phyloP scores from a whole-genome alignment of 805 yeast genomes.

The Middelhovenomyces tepae region DNA sequence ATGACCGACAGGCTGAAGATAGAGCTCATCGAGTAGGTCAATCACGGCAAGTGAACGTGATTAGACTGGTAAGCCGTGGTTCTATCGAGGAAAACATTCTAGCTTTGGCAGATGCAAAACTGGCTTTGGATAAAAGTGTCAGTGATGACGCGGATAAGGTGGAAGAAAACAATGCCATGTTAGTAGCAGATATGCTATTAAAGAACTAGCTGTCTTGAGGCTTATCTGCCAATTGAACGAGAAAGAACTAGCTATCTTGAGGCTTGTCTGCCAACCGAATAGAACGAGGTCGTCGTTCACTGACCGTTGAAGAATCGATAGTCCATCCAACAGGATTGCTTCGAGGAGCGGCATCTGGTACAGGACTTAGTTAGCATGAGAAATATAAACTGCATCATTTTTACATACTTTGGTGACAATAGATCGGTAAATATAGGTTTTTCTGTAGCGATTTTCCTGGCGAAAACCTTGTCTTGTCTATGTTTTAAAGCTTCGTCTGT shows the following conservation, averaged over 20 bases:
- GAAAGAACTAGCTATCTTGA: too few species aligned
- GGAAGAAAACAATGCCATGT: slow-evolving; percentile 26
- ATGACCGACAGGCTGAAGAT: slow-evolving; percentile 97
- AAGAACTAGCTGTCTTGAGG: too few species aligned
- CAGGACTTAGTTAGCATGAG: slow-evolving; percentile 15
- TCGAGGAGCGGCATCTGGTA: slow-evolving; percentile 23
- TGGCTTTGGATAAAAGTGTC: slow-evolving; percentile 63
- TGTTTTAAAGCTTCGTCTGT: slow-evolving; percentile 8
- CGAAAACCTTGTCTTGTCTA: slow-evolving; percentile 8
- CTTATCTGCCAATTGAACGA: background rate
- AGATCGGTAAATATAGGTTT: slow-evolving; percentile 1
- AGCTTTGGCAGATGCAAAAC: slow-evolving; percentile 78
- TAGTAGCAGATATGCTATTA: slow-evolving; percentile 30
- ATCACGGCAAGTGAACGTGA: slow-evolving; percentile 70
- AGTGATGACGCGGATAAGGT: slow-evolving; percentile 28
- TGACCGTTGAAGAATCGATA: slow-evolving; percentile 17
- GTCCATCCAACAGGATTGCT: slow-evolving; percentile 18
- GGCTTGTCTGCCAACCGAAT: too few species aligned
- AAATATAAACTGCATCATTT: background rate
- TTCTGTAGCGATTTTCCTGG: slow-evolving; percentile 1
- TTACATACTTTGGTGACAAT: slow-evolving; percentile 2
- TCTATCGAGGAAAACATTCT: slow-evolving; percentile 87
- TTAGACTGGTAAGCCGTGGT: slow-evolving; percentile 58
- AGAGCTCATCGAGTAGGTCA: slow-evolving; percentile 98
- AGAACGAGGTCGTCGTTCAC: slow-evolving; percentile 25